A percentile compares a stretch with the other conserved stretches of the same genome.
Conservation (phyloP, 1,139 yeast genomes). For the Yamadazyma diddensiae region DNA sequence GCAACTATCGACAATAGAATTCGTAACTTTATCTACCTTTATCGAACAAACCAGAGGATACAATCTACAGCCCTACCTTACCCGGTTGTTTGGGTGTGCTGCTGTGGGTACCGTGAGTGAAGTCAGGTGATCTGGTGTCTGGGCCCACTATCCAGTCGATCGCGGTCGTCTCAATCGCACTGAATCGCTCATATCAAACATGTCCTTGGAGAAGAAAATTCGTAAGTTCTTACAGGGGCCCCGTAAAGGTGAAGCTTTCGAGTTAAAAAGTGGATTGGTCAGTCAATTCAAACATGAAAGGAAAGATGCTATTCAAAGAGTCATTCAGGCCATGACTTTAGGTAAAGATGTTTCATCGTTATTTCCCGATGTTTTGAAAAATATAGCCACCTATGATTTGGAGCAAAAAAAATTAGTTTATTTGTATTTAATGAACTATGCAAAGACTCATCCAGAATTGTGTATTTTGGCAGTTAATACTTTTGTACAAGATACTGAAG, state of each 20-base stretch:
- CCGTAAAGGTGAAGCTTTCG: slow-evolving; percentile 75
- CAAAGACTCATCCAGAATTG: slow-evolving; percentile 92
- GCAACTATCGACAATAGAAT: too few relatives aligned
- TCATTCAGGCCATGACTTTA: slow-evolving; percentile 96
- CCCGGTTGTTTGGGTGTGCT: too few relatives aligned
- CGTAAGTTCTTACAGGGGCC: slow-evolving; percentile 46
- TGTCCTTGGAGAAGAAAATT: slow-evolving; percentile 45
- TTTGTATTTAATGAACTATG: slow-evolving; percentile 93
- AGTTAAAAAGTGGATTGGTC: slow-evolving; percentile 83
- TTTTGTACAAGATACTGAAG: slow-evolving; percentile 94
- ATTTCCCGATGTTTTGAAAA: slow-evolving; percentile 94
- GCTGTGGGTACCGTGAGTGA: too few relatives aligned
- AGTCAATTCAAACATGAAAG: slow-evolving; percentile 93
- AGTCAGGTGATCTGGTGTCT: too few relatives aligned
- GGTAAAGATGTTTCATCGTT: slow-evolving; percentile 97
- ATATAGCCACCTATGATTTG: slow-evolving; percentile 93
- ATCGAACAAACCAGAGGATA: too few relatives aligned
- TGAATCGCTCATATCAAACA: neutral
- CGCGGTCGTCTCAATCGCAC: neutral
- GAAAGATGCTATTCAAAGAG: slow-evolving; percentile 94
- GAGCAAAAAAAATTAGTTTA: slow-evolving; percentile 97
- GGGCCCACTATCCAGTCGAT: too few relatives aligned
- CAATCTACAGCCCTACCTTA: too few relatives aligned
- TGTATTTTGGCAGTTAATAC: slow-evolving; percentile 97
- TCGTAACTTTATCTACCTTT: too few relatives aligned